Percentiles rank a stretch among this genome's conserved stretches.
Conservation (phyloP, 2,329 filamentous ascomycete genomes). For the Pleoardoris graminearum region DNA sequence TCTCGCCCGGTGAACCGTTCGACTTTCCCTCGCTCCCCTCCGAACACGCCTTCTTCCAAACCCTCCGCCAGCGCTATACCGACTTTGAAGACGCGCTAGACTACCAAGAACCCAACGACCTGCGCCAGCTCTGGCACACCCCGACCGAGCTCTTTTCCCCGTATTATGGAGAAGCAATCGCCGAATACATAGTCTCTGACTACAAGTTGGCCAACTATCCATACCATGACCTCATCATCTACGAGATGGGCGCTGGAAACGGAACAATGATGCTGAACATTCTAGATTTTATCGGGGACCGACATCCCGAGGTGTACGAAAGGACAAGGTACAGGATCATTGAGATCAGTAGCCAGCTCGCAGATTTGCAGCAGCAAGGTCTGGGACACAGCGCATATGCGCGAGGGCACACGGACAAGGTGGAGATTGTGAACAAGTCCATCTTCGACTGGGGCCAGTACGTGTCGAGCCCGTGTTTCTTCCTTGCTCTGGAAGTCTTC, state of each 20-base stretch:
- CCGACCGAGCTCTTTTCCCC: slow-evolving; percentile 96
- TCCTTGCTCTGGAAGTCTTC: slow-evolving; percentile 96
- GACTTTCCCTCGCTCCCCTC: slow-evolving; percentile 80
- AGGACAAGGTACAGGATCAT: slow-evolving; percentile 94
- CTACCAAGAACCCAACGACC: slow-evolving; percentile 68
- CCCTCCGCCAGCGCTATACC: slow-evolving; percentile 78
- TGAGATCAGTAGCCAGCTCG: slow-evolving; percentile 85
- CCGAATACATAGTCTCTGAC: slow-evolving; percentile 92
- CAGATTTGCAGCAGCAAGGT: slow-evolving; percentile 73
- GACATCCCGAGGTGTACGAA: slow-evolving; percentile 89
- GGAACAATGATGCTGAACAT: slow-evolving; percentile 98
- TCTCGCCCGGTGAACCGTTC: slow-evolving; percentile 89
- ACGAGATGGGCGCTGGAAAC: slow-evolving; percentile 97
- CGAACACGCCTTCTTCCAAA: slow-evolving; percentile 79
- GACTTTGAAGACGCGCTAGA: slow-evolving; percentile 91
- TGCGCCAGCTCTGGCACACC: slow-evolving; percentile 95
- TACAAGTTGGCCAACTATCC: slow-evolving; percentile 94
- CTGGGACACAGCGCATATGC: slow-evolving; percentile 68
- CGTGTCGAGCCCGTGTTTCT: slow-evolving; percentile 93
- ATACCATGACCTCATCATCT: slow-evolving; percentile 95
- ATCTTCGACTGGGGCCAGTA: slow-evolving; percentile 92
- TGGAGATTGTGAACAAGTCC: slow-evolving; percentile 92
- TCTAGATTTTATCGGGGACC: slow-evolving; percentile 89
- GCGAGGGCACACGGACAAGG: slow-evolving; percentile 77
- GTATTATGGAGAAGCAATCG: slow-evolving; percentile 95